A percentile compares a stretch with the other conserved stretches of the same genome.
Conservation (phyloP, 441 rosid genomes). For the Kokia cookei region DNA sequence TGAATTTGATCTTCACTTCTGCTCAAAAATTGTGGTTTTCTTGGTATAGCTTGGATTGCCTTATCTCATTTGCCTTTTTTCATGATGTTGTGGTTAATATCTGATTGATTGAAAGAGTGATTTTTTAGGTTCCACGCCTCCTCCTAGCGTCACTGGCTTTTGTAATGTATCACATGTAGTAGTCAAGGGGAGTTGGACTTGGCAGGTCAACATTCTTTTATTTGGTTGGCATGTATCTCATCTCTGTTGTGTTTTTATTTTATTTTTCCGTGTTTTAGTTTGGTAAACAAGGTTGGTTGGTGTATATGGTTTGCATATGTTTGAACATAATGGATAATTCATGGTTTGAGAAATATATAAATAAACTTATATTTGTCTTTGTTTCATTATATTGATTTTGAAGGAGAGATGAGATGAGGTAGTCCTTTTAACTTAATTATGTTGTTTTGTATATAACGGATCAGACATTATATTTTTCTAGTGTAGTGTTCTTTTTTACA, state of each 20-base stretch:
- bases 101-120: constrained; percentile 44
- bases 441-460: background rate
- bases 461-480: background rate
- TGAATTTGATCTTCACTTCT: constrained; percentile 12
- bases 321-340: constrained; percentile 17
- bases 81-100: constrained; percentile 25
- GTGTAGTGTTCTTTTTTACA: background rate
- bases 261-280: background rate
- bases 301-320: constrained; percentile 31
- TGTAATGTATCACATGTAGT: constrained; percentile 29
- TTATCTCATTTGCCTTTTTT: constrained; percentile 14
- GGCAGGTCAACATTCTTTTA: constrained; percentile 32
- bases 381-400: background rate
- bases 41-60: constrained; percentile 15
- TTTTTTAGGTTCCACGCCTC: constrained; percentile 13
- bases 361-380: background rate
- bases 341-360: constrained; percentile 16
- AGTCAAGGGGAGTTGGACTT: constrained; percentile 21
- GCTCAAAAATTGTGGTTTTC: constrained; percentile 14
- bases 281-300: constrained; percentile 7
- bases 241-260: constrained; percentile 11
- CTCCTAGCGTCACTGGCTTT: constrained; percentile 23
- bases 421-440: background rate
- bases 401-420: background rate
- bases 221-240: constrained; percentile 22